Evolutionary conservation across 192 early-diverging fungal species (phyloP), one percentile per base, ranked within the genome.

Genomic region (Endogone sp.): DNA sequence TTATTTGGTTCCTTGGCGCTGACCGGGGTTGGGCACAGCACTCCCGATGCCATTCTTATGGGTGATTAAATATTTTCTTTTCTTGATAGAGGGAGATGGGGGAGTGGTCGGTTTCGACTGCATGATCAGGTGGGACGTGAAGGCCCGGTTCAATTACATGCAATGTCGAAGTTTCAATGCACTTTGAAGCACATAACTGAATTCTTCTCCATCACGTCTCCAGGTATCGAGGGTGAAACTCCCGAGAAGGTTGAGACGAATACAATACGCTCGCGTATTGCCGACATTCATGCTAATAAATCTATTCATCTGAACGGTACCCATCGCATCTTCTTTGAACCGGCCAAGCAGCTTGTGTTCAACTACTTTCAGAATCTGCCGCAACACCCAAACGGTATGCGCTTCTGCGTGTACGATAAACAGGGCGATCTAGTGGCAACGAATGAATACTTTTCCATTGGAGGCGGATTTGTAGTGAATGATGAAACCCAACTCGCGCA

Each of bases 361-460:
- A 92, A 96, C 79, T 92, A 90, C 67, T 87, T 86, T 67, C 88
- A 95, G 69, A 87, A 89, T 4, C 80, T 98, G 10, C 96, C 95
- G 6, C 91, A 94, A 66, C 96, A 98, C 74, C 94, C 95, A 6
- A 98, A 98, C 76, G 96, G 96, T 65, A 92, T 98, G 89, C 89
- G 96, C 11, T 94, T 98, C 70, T 92, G 92, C 30, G 92, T 90
- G 21, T 95, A 92, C 74, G 89, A 95, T 76, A 72, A 75, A 24
- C 70, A 89, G 20, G 92, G 92, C 25, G 91, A 95, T 65, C 82
- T 97, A 82, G 83, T 94, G 67, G 95, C 93, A 3, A 94, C 93
- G 37, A 95, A 96, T 78, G 95, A 98, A 74, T 98, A 93, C 84
- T 96, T 96, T 82, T 94, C 92, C 65, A 94, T 95, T 75, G 95